Percentiles rank a stretch among this genome's conserved stretches.
Evolutionary conservation across 2,329 filamentous ascomycete species (phyloP).

Genomic region (Xylariales sp.): DNA sequence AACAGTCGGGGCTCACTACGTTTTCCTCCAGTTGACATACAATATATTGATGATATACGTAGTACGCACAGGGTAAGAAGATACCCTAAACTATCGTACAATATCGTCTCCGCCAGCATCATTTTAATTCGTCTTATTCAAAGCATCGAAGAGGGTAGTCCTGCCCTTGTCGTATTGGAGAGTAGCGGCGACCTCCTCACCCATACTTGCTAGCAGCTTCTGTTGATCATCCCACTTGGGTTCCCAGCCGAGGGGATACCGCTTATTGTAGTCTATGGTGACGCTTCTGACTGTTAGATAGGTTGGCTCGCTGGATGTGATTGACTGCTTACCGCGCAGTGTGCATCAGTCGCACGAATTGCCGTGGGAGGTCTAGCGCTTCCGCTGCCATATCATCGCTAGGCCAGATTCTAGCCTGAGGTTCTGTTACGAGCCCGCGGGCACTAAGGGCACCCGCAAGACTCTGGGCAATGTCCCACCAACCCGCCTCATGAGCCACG

Average conservation of each 20-base stretch:
- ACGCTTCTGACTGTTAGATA: slow-evolving; percentile 24
- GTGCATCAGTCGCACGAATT: slow-evolving; percentile 44
- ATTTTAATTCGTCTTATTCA: slow-evolving; percentile 14
- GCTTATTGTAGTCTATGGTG: slow-evolving; percentile 41
- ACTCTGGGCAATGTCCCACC: slow-evolving; percentile 48
- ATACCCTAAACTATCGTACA: not conserved
- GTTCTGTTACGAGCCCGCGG: slow-evolving; percentile 47
- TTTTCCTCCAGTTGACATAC: too few species aligned
- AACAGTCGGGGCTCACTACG: too few species aligned
- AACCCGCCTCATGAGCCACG: slow-evolving; percentile 45
- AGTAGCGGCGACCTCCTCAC: slow-evolving; percentile 46
- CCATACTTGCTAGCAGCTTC: slow-evolving; percentile 43
- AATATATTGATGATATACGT: too few species aligned
- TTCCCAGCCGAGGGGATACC: slow-evolving; percentile 45
- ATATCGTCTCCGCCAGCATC: not conserved
- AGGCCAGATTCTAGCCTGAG: slow-evolving; percentile 46
- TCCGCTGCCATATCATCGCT: slow-evolving; percentile 50
- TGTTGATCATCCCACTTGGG: slow-evolving; percentile 47
- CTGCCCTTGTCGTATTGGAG: slow-evolving; percentile 41
- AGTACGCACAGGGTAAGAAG: not conserved
- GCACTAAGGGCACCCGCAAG: slow-evolving; percentile 46
- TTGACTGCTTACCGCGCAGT: slow-evolving; percentile 44
- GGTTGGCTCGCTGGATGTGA: slow-evolving; percentile 2
- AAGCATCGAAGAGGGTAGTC: slow-evolving; percentile 37
- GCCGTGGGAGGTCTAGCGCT: slow-evolving; percentile 46